phyloP scores from a whole-genome alignment of 768 basidiomycete genomes.

The Boletus reticulatus region DNA sequence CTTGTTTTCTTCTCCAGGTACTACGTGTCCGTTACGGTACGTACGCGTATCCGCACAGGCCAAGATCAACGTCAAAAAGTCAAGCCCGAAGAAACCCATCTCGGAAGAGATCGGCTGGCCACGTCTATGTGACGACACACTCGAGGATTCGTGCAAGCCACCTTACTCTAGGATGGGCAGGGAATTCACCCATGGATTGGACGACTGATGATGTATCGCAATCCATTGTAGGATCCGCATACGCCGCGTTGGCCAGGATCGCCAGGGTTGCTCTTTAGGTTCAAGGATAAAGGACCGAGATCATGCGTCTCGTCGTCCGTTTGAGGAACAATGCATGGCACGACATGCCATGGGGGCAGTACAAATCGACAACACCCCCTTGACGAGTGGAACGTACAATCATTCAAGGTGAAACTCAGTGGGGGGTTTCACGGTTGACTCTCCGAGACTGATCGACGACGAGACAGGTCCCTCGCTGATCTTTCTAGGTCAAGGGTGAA shows the following conservation, averaged over 20 bases:
- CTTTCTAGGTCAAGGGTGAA: slow-evolving; percentile 7
- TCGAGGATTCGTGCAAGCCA: not conserved
- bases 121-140: slow-evolving; percentile 1
- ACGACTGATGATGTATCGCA: slow-evolving; percentile 10
- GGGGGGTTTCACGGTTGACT: too few species aligned
- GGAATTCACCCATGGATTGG: slow-evolving; percentile 8
- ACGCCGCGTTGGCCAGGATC: slow-evolving; percentile 14
- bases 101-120: slow-evolving; percentile 5
- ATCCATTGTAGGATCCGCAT: slow-evolving; percentile 5
- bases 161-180: slow-evolving; percentile 4
- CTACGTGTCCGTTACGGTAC: too few species aligned
- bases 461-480: not conserved
- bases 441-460: not conserved
- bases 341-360: slow-evolving; percentile 17
- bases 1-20: slow-evolving; percentile 5
- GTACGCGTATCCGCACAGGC: slow-evolving; percentile 1
- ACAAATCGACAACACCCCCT: slow-evolving; percentile 9
- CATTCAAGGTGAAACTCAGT: not conserved
- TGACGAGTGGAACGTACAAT: slow-evolving; percentile 6
- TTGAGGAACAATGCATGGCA: slow-evolving; percentile 3
- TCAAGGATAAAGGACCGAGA: slow-evolving; percentile 5
- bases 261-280: slow-evolving; percentile 8
- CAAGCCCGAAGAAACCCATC: slow-evolving; percentile 3
- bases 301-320: slow-evolving; percentile 14
- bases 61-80: slow-evolving; percentile 8